Conservation (phyloP, 192 early-diverging fungal genomes). For the Paraglomus occultum region DNA sequence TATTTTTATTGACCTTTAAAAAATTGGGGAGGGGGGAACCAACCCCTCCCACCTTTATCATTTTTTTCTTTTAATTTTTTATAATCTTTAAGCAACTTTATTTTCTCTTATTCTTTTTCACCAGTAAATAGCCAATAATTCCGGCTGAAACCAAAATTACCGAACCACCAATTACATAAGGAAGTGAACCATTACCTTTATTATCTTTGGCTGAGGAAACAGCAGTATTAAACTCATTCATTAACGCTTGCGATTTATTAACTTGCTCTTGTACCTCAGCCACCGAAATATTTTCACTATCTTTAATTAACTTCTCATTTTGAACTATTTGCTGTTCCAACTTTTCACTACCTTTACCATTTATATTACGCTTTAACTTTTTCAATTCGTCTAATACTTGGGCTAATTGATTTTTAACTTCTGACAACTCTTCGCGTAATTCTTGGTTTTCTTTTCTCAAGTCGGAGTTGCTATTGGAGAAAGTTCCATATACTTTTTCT, state of each 20-base stretch:
- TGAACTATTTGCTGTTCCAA: conserved; percentile 9
- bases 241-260: conserved; percentile 13
- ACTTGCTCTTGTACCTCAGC: conserved; percentile 13
- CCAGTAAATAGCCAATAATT: too few relatives aligned
- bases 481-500: too few relatives aligned
- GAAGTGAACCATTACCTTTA: conserved; percentile 6
- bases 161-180: conserved; percentile 18
- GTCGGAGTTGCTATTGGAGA: neutral
- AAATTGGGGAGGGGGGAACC: too few relatives aligned
- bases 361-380: conserved; percentile 2
- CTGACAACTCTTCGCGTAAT: neutral
- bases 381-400: conserved; percentile 4
- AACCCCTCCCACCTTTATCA: too few relatives aligned
- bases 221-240: neutral
- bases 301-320: conserved; percentile 11
- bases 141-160: neutral
- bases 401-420: conserved; percentile 15
- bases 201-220: conserved; percentile 9
- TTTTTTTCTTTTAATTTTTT: too few relatives aligned
- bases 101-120: too few relatives aligned
- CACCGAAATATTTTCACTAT: neutral
- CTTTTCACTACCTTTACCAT: neutral
- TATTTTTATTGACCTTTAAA: too few relatives aligned
- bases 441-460: conserved; percentile 3
- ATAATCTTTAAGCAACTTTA: too few relatives aligned